Conservation (phyloP, 306 rosid genomes). For the Vigna radiata region DNA sequence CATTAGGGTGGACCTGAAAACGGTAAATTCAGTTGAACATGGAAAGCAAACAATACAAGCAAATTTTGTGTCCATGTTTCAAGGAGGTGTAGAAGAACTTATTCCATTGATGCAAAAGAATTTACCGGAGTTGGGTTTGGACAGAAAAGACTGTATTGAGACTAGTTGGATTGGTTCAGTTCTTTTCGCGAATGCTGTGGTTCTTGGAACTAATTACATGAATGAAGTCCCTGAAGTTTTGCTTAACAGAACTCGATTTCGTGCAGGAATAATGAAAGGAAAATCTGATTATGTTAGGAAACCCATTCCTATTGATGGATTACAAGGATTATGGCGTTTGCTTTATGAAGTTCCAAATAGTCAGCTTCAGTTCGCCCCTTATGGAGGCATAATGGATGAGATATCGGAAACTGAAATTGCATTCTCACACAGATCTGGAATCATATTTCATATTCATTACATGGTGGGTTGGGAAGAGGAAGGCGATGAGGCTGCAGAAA, state of each 20-base stretch:
- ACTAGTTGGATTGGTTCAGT: background rate
- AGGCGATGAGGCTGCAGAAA: conserved; percentile 34
- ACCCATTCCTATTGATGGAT: conserved; percentile 32
- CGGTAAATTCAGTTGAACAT: background rate
- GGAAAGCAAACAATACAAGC: background rate
- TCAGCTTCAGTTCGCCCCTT: conserved; percentile 21
- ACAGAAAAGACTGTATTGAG: background rate
- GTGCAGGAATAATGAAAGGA: conserved; percentile 4
- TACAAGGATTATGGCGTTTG: conserved; percentile 46
- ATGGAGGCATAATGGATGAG: conserved; percentile 48
- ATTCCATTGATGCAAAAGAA: conserved; percentile 47
- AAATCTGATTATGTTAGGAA: conserved; percentile 47
- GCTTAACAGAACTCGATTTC: background rate
- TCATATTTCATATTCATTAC: conserved; percentile 29
- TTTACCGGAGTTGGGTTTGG: conserved; percentile 54
- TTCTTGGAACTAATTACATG: background rate
- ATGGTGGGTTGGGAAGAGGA: conserved; percentile 29
- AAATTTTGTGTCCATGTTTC: conserved; percentile 13
- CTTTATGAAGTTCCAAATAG: conserved; percentile 37
- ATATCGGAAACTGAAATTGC: conserved; percentile 47
- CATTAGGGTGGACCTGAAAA: background rate
- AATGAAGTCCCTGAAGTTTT: conserved; percentile 31
- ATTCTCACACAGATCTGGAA: conserved; percentile 43
- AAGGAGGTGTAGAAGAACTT: conserved; percentile 48
- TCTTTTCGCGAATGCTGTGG: background rate